phyloP scores from a whole-genome alignment of 345 rosid species.

The Nasturtium officinale region DNA sequence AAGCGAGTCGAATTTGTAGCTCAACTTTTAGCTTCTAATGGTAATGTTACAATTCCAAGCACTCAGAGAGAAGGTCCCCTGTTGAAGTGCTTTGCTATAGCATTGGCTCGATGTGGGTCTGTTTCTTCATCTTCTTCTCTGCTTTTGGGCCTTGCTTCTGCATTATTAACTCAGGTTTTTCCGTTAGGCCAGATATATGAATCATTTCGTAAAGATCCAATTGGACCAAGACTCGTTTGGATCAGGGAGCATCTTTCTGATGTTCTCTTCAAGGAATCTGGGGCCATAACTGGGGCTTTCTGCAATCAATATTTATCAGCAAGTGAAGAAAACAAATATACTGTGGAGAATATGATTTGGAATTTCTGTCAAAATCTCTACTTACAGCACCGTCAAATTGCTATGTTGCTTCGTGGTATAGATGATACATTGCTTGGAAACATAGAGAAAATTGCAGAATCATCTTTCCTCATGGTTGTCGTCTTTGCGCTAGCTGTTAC shows the following conservation, averaged over 20 bases:
- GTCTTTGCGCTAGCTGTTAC: conserved; percentile 76
- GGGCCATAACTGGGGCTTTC: conserved; percentile 68
- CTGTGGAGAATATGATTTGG: conserved; percentile 79
- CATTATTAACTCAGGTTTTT: conserved; percentile 67
- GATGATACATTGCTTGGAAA: conserved; percentile 58
- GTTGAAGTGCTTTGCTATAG: conserved; percentile 67
- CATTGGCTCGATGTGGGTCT: conserved; percentile 75
- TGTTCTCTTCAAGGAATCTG: conserved; percentile 76
- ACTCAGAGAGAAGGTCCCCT: conserved; percentile 46
- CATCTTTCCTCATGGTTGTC: conserved; percentile 90
- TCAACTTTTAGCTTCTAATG: conserved; percentile 48
- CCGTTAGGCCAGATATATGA: conserved; percentile 60
- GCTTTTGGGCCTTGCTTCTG: conserved; percentile 65
- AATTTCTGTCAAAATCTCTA: conserved; percentile 73
- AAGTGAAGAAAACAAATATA: conserved; percentile 58
- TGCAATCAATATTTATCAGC: conserved; percentile 74
- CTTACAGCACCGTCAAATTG: conserved; percentile 65
- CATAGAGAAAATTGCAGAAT: conserved; percentile 84
- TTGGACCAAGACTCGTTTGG: conserved; percentile 43
- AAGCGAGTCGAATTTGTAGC: conserved; percentile 53
- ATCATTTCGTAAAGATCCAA: conserved; percentile 46
- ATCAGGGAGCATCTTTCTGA: conserved; percentile 61
- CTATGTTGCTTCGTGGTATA: conserved; percentile 62
- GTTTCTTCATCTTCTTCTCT: conserved; percentile 58
- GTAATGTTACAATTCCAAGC: conserved; percentile 36